Percentiles rank a stretch among this genome's conserved stretches.
Conservation (phyloP, 1,284 basidiomycete species). For the Naganishia sp. region DNA sequence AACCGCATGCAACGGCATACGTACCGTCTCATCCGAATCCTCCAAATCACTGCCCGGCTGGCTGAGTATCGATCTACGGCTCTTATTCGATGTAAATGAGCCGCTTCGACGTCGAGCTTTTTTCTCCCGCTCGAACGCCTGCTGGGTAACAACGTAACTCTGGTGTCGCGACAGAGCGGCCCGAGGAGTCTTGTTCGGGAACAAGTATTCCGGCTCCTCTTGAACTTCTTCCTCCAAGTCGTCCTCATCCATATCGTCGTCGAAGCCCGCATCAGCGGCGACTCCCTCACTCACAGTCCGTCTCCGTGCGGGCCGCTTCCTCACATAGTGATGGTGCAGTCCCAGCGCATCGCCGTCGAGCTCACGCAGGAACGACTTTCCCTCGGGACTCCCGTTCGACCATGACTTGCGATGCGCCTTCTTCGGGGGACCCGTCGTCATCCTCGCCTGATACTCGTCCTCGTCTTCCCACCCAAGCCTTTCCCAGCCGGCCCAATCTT, state of each 20-base stretch:
- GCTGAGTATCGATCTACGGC: neutral
- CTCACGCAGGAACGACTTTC: conserved; percentile 33
- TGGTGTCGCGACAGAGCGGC: conserved; percentile 35
- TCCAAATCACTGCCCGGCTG: conserved; percentile 32
- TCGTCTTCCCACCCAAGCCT: conserved; percentile 51
- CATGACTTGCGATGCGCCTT: conserved; percentile 2
- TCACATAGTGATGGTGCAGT: conserved; percentile 31
- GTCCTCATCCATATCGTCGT: conserved; percentile 15
- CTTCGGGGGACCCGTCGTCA: conserved; percentile 34
- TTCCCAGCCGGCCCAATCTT: conserved; percentile 55
- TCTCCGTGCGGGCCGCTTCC: conserved; percentile 7
- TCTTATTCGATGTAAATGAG: conserved; percentile 12
- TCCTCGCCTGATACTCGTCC: conserved; percentile 39
- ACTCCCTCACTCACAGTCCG: conserved; percentile 36
- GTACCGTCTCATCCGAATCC: conserved; percentile 25
- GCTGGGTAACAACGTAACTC: conserved; percentile 27
- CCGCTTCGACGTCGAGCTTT: conserved; percentile 18
- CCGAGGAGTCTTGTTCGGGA: conserved; percentile 55
- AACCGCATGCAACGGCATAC: conserved; percentile 3
- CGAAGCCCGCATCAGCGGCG: neutral
- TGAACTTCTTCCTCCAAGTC: conserved; percentile 28
- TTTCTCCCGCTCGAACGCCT: conserved; percentile 25
- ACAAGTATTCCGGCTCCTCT: conserved; percentile 54
- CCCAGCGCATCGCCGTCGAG: conserved; percentile 47
- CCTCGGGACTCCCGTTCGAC: conserved; percentile 18